Percentiles rank a stretch among this genome's conserved stretches.
Conservation (phyloP, 495 filamentous ascomycete species). For the Trichoderma reesei region DNA sequence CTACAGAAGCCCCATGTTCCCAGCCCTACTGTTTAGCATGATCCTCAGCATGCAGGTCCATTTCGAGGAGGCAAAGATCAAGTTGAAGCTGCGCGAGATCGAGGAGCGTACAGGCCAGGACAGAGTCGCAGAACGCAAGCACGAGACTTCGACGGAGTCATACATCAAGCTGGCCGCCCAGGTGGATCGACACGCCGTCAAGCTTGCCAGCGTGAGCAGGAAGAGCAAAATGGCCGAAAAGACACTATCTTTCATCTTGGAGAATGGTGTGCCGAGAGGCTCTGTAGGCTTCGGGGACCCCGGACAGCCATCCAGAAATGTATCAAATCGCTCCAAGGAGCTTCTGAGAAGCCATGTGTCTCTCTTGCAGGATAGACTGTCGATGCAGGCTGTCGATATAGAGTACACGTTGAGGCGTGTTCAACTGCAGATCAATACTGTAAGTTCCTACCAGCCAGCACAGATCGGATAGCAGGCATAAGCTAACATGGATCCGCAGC, state of each 20-base stretch:
- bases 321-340: background rate
- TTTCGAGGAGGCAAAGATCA: conserved; percentile 21
- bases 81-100: conserved; percentile 18
- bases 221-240: conserved; percentile 21
- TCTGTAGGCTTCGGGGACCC: no score
- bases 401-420: conserved; percentile 23
- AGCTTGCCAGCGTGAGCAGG: conserved; percentile 22
- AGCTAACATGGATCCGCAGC: background rate
- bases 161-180: conserved; percentile 16
- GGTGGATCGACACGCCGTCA: conserved; percentile 23
- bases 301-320: background rate
- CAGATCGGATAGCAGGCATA: no score
- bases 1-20: conserved; percentile 20
- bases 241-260: conserved; percentile 18
- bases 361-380: conserved; percentile 16
- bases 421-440: conserved; percentile 22
- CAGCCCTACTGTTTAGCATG: conserved; percentile 18
- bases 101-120: conserved; percentile 23
- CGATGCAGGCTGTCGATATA: conserved; percentile 23
- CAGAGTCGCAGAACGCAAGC: conserved; percentile 17
- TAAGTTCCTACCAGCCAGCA: background rate
- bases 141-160: background rate
- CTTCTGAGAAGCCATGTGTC: background rate
- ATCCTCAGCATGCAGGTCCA: conserved; percentile 21
- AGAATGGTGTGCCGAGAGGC: background rate